A percentile compares a stretch with the other conserved stretches of the same genome.
Conservation (phyloP, 2,329 filamentous ascomycete genomes). For the Dothistroma pini region DNA sequence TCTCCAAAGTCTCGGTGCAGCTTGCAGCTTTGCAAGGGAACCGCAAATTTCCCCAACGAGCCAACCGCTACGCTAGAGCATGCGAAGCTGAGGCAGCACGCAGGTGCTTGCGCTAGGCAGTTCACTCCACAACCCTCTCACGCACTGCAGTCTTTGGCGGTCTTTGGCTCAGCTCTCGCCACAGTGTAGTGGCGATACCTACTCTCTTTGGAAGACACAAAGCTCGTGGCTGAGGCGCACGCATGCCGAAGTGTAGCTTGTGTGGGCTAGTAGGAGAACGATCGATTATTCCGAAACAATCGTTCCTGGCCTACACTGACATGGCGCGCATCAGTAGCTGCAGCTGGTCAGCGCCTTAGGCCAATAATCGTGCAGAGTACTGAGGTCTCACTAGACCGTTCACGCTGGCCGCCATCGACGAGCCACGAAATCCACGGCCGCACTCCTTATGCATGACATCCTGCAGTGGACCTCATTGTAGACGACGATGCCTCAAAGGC, state of each 20-base stretch:
- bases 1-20: neutral
- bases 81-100: conserved; percentile 8
- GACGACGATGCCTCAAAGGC: conserved; percentile 25
- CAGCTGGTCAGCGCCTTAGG: conserved; percentile 16
- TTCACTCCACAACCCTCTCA: conserved; percentile 5
- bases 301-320: conserved; percentile 11
- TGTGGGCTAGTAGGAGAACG: conserved; percentile 9
- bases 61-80: conserved; percentile 8
- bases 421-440: conserved; percentile 22
- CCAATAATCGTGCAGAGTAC: conserved; percentile 23
- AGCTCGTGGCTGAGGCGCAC: conserved; percentile 21
- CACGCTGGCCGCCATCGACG: conserved; percentile 24
- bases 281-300: conserved; percentile 15
- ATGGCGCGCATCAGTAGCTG: conserved; percentile 14
- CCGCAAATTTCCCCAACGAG: conserved; percentile 2
- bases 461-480: conserved; percentile 17
- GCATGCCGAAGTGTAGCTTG: conserved; percentile 17
- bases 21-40: conserved; percentile 16
- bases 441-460: conserved; percentile 20
- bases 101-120: conserved; percentile 5
- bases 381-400: conserved; percentile 19
- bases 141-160: conserved; percentile 1
- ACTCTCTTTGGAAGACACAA: conserved; percentile 11
- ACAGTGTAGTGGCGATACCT: conserved; percentile 21
- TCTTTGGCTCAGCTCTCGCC: conserved; percentile 20